A percentile compares a stretch with the other conserved stretches of the same genome.
phyloP scores from a whole-genome alignment of 1,139 yeast genomes.

The Taphrina flavorubra region DNA sequence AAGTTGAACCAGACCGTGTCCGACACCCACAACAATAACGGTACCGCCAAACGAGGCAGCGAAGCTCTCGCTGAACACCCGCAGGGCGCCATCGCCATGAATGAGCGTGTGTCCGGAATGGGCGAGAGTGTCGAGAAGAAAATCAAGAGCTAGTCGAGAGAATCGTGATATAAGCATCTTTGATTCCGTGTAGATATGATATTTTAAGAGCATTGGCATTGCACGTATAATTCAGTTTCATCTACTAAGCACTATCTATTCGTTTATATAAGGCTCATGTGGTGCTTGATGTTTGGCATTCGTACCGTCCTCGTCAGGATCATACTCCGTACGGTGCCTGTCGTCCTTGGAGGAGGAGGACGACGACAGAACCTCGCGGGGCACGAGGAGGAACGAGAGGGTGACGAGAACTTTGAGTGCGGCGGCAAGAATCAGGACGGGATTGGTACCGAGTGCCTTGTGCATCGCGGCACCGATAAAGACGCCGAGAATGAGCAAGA shows the following conservation, averaged over 20 bases:
- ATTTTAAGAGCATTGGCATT: slow-evolving; percentile 14
- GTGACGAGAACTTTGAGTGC: slow-evolving; percentile 19
- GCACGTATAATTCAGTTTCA: slow-evolving; percentile 2
- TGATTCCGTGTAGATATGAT: background rate
- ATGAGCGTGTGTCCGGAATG: slow-evolving; percentile 7
- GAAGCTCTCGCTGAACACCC: slow-evolving; percentile 39
- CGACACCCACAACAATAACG: background rate
- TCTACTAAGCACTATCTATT: background rate
- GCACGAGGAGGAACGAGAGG: slow-evolving; percentile 23
- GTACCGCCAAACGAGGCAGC: slow-evolving; percentile 28
- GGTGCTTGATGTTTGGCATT: background rate
- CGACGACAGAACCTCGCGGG: background rate
- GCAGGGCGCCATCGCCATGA: slow-evolving; percentile 22
- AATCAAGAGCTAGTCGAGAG: slow-evolving; percentile 9
- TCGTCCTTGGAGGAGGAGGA: too few relatives aligned
- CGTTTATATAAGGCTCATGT: background rate
- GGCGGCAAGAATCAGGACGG: slow-evolving; percentile 30
- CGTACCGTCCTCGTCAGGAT: background rate
- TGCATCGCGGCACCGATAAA: slow-evolving; percentile 31
- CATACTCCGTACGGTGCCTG: too few relatives aligned
- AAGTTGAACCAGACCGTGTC: slow-evolving; percentile 20
- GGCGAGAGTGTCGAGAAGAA: slow-evolving; percentile 25
- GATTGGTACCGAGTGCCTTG: background rate
- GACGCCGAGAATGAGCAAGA: slow-evolving; percentile 25
- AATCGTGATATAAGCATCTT: too few relatives aligned